Evolutionary conservation across 2,329 filamentous ascomycete genomes (phyloP), one percentile per base, ranked within the genome.

Genomic region (Fusarium begoniae): DNA sequence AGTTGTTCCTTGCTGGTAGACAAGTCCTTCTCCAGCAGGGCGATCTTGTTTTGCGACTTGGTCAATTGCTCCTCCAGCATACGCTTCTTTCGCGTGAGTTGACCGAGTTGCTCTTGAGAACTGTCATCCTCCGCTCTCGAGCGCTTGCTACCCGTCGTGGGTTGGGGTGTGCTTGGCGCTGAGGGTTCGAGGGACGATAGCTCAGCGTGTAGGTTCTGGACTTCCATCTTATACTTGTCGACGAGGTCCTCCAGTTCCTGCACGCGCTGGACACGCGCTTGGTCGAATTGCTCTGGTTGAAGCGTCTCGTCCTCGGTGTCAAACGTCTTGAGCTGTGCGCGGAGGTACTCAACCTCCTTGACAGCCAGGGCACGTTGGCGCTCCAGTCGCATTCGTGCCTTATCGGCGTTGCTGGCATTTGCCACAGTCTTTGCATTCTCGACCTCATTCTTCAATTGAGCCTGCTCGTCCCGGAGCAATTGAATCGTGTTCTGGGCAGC

Each of bases 281-380:
- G 89, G 78, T 99, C 94, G 61, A 93, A 92, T 48, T 90, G 91
- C 40, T 94, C 93, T 0, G 94, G 90, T 63, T 96, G 91, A 84
- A 98, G 93, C 1, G 95, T 95, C 60, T 91, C 90, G 78, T 98
- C 95, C 82, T 99, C 96, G 2, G 90, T 89, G 78, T 98, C 94
- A 69, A 97, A 93, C 0, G 93, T 92, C 83, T 95, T 95, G 62
- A 98, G 88, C 82, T 99, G 96, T 1, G 94, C 96, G 28, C 96
- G 93, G 12, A 99, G 88, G 80, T 97, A 98, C 75, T 98, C 95
- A 2, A 96, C 94, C 81, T 99, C 97, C 80, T 98, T 98, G 30
- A 94, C 88, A 0, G 95, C 94, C 13, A 99, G 88, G 2, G 89
- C 90, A 66, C 94, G 93, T 80, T 98, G 96, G 66, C 96, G 89